These are phyloP conservation scores for Solanum pinnatisectum DNA, from an alignment of 257 asterid species.

Conservation along the genomic window DNA sequence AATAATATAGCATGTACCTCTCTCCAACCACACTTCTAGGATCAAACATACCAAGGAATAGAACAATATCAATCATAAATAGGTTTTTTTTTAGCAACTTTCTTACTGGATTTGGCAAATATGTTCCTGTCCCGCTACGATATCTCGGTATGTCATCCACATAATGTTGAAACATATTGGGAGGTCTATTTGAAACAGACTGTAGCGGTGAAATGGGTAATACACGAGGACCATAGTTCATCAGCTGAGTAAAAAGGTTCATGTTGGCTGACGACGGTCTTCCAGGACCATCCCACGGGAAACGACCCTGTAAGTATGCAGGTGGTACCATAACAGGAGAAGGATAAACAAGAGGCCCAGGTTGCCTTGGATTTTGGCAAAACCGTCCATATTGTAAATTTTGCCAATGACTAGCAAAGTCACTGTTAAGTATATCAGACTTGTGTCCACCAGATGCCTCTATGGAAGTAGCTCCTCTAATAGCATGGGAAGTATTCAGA, in stretches of 20 bases:
- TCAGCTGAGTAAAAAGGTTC: slow-evolving; percentile 56
- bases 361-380: slow-evolving; percentile 61
- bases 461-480: slow-evolving; percentile 35
- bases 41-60: not conserved
- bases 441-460: slow-evolving; percentile 34
- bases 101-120: slow-evolving; percentile 54
- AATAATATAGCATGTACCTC: not conserved
- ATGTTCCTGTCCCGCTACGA: slow-evolving; percentile 95
- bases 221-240: slow-evolving; percentile 55
- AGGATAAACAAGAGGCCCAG: slow-evolving; percentile 52
- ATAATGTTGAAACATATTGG: slow-evolving; percentile 51
- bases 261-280: slow-evolving; percentile 54
- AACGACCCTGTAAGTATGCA: slow-evolving; percentile 57
- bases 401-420: slow-evolving; percentile 87
- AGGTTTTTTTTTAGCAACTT: not conserved
- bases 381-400: slow-evolving; percentile 80
- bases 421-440: slow-evolving; percentile 80
- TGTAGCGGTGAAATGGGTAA: slow-evolving; percentile 63
- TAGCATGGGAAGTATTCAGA: slow-evolving; percentile 27
- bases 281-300: slow-evolving; percentile 77
- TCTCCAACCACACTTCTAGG: not conserved
- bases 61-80: not conserved
- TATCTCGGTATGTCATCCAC: slow-evolving; percentile 72
- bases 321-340: slow-evolving; percentile 87
- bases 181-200: slow-evolving; percentile 55